Conservation (phyloP, 176 grass and related monocot species). For the Metroxylon sagu region DNA sequence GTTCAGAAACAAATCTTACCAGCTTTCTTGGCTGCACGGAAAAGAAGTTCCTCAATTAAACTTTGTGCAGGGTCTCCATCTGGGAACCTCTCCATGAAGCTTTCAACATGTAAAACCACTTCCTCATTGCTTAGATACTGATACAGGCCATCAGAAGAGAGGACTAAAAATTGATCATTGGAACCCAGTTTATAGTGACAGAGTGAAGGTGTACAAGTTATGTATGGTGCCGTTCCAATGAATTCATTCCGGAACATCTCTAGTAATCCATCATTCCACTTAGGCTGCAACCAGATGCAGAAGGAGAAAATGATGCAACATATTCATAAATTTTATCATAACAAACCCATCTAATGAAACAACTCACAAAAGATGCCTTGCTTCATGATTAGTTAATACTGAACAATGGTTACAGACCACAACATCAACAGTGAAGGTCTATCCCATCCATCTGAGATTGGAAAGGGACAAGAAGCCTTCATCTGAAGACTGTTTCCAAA, state of each 20-base stretch:
- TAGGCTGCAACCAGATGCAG: constrained; percentile 34
- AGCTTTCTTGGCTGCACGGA: constrained; percentile 78
- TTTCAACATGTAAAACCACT: constrained; percentile 83
- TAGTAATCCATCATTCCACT: constrained; percentile 65
- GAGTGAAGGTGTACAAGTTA: constrained; percentile 75
- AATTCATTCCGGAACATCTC: constrained; percentile 88
- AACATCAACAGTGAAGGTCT: no score
- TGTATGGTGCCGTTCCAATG: constrained; percentile 58
- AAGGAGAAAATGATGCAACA: no score
- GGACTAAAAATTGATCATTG: constrained; percentile 75
- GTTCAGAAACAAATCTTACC: constrained; percentile 35
- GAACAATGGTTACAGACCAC: neutral
- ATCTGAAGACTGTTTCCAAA: no score
- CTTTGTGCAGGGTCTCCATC: constrained; percentile 92
- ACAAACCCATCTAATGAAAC: no score
- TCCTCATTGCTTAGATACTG: constrained; percentile 91
- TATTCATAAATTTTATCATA: no score
- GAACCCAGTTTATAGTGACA: constrained; percentile 56
- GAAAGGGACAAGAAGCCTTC: no score
- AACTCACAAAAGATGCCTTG: neutral
- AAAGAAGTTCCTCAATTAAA: constrained; percentile 88
- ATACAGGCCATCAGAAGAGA: constrained; percentile 92
- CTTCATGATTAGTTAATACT: neutral
- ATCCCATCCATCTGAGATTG: no score
- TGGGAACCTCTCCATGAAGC: constrained; percentile 83